These are phyloP conservation scores for Austropuccinia psidii DNA, from an alignment of 1,284 basidiomycete genomes.

Conservation along the genomic window DNA sequence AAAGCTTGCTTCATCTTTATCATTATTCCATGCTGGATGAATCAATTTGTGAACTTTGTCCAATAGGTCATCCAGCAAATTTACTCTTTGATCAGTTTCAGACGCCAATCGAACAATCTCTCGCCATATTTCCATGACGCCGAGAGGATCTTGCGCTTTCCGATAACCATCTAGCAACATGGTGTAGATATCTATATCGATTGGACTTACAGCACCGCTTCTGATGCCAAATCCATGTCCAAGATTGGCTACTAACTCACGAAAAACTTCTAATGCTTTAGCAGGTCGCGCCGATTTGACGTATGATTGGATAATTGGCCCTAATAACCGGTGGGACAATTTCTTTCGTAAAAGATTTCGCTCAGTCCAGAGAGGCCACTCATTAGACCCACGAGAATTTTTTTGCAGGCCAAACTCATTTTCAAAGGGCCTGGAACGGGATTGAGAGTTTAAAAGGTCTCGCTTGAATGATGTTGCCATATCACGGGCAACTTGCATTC, in stretches of 20 bases:
- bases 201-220: conserved; percentile 51
- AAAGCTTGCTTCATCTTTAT: conserved; percentile 26
- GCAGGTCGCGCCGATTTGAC: conserved; percentile 53
- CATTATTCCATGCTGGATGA: conserved; percentile 38
- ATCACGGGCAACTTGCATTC: conserved; percentile 43
- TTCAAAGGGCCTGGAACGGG: conserved; percentile 48
- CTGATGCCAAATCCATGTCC: background rate
- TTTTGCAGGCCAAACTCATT: conserved; percentile 48
- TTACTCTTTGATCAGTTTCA: conserved; percentile 15
- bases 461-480: conserved; percentile 39
- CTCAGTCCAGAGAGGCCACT: conserved; percentile 46
- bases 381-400: conserved; percentile 48
- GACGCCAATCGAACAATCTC: conserved; percentile 57
- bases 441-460: conserved; percentile 50
- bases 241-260: conserved; percentile 52
- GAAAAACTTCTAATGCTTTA: conserved; percentile 58
- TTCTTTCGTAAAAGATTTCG: conserved; percentile 39
- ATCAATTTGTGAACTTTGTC: conserved; percentile 38
- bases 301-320: conserved; percentile 60
- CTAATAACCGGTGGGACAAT: conserved; percentile 51
- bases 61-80: conserved; percentile 17
- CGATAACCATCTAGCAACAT: conserved; percentile 70
- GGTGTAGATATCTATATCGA: conserved; percentile 59
- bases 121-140: conserved; percentile 62
- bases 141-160: conserved; percentile 56